Evolutionary conservation across 768 basidiomycete genomes (phyloP), one percentile per base, ranked within the genome.

Genomic region (Pisolithus sp.): DNA sequence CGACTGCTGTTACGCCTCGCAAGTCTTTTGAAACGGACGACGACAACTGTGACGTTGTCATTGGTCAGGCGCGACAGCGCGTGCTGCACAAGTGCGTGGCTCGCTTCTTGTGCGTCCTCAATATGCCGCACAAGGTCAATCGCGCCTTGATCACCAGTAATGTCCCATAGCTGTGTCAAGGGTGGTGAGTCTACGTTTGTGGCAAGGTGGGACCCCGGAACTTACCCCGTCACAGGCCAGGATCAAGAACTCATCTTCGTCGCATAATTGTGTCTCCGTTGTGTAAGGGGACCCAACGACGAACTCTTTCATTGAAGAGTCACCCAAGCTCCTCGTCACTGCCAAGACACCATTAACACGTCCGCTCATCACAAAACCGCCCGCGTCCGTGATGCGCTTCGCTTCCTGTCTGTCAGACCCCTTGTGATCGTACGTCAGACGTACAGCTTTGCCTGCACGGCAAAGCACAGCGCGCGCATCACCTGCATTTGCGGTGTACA

Each of bases 251-350:
- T 98, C 95, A 64, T 98, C 96, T 5, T 90, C 85, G 7, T 89
- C 83, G 50, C 86, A 86, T 39, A 99, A 71, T 59, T 86, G 82
- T 12, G 95, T 97, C 68, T 97, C 94, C n/a, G 96, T 98, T 18
- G 96, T 99, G 69, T 95, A 99, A 6, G 96, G 96, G 26, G 90
- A 81, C 2, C 96, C 96, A 45, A 98, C 96, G 10, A 99, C 96
- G 66, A 94, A 99, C 62, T 99, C 96, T 71, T 99, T 99, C 96
- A 99, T 98, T 7, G 92, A 89, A 2, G 93, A 89, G 64, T 99
- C 96, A 31, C 96, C 96, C 51, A 99, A 73, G 61, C 93, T 93
- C 52, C 96, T 79, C 17, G 96, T 99, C 26, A 99, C 96, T 6
- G 93, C 93, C 50, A 99, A 74, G 39, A 98, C 94, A 57, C 95